A percentile compares a stretch with the other conserved stretches of the same genome.
Evolutionary conservation across 768 basidiomycete species (phyloP).

Genomic region (Russula brevipes): DNA sequence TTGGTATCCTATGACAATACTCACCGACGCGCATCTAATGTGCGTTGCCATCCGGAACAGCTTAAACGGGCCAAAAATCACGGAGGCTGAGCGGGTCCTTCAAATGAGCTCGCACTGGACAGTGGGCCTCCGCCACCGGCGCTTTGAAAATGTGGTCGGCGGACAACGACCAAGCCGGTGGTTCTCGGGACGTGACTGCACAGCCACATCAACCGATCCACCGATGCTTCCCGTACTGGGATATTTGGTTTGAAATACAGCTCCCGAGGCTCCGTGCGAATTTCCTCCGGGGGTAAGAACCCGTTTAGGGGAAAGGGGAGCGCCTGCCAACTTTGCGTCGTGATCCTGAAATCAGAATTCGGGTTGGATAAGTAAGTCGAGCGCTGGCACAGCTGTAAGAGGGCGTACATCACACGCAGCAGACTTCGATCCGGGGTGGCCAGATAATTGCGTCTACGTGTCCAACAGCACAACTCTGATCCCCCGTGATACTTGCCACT

Average conservation of each 20-base stretch:
- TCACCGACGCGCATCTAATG: neutral
- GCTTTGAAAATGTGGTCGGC: neutral
- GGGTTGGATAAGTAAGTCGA: neutral
- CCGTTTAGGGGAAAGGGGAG: conserved; percentile 1
- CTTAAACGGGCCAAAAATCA: conserved; percentile 8
- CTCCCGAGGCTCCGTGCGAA: neutral
- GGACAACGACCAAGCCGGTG: neutral
- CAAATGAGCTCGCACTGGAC: neutral
- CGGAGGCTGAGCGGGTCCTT: neutral
- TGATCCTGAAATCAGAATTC: neutral
- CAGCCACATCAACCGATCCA: conserved; percentile 16
- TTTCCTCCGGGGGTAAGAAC: conserved; percentile 11
- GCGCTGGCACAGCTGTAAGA: neutral
- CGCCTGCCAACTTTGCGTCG: neutral
- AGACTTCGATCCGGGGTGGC: neutral
- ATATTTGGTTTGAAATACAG: neutral
- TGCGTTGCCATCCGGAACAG: neutral
- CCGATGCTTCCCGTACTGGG: neutral
- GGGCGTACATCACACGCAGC: neutral
- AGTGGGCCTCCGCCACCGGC: neutral
- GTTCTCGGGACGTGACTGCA: neutral
- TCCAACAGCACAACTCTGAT: neutral
- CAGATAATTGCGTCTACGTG: neutral
- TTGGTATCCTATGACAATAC: neutral
- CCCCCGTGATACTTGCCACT: neutral